These are phyloP conservation scores for Melaleuca quinquenervia DNA, from an alignment of 345 rosid genomes.

Conservation along the genomic window DNA sequence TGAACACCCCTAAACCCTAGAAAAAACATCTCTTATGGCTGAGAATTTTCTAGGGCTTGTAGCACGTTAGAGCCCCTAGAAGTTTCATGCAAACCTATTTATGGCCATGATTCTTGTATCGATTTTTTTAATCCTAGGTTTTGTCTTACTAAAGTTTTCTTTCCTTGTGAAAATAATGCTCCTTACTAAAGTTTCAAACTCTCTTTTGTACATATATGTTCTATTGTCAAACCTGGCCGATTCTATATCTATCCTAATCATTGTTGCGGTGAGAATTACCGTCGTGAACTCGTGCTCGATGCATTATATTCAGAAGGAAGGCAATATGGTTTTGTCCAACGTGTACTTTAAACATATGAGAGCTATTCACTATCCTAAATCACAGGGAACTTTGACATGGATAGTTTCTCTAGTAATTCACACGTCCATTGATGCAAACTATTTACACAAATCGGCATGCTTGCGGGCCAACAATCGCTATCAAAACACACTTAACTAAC, in stretches of 20 bases:
- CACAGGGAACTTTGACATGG: background rate
- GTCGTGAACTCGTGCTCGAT: background rate
- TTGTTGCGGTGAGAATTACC: background rate
- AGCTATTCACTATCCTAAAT: background rate
- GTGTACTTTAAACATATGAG: background rate
- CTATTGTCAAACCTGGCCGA: background rate
- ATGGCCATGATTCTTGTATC: background rate
- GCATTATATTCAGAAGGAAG: background rate
- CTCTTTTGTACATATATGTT: background rate
- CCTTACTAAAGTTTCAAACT: background rate
- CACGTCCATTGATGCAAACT: background rate
- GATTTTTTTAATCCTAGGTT: background rate
- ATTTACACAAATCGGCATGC: background rate
- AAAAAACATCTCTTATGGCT: conserved; percentile 4
- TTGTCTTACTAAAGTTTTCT: background rate
- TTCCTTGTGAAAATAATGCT: background rate
- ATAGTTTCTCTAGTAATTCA: background rate
- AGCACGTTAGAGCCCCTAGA: background rate
- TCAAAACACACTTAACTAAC: background rate
- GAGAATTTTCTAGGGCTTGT: conserved; percentile 4
- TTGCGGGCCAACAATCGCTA: background rate
- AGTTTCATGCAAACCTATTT: background rate
- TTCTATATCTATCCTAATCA: background rate
- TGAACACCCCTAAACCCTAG: background rate
- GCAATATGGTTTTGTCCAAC: background rate